Evolutionary conservation across 2,329 filamentous ascomycete species (phyloP).

Genomic region (Nothophoma quercina): DNA sequence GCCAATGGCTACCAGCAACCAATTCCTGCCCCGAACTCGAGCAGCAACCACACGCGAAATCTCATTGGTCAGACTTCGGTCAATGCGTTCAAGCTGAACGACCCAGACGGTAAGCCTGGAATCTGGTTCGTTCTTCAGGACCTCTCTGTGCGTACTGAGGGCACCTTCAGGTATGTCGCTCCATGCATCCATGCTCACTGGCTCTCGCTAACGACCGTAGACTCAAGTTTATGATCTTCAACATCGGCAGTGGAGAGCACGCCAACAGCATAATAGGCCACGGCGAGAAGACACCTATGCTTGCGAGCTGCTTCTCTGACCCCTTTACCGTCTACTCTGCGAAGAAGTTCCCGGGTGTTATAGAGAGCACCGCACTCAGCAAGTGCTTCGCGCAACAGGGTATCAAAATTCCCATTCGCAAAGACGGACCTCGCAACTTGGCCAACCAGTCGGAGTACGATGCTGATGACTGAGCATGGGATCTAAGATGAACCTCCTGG

Average conservation of each 20-base stretch:
- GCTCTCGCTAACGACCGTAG: constrained; percentile 45
- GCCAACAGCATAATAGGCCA: constrained; percentile 71
- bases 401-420: constrained; percentile 95
- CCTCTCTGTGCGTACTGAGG: constrained; percentile 91
- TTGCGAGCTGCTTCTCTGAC: constrained; percentile 86
- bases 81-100: constrained; percentile 83
- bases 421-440: constrained; percentile 70
- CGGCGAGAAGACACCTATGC: constrained; percentile 74
- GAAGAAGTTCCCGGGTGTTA: constrained; percentile 98
- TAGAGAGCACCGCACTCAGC: constrained; percentile 89
- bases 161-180: constrained; percentile 78
- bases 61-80: constrained; percentile 91
- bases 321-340: constrained; percentile 93
- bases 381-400: constrained; percentile 93
- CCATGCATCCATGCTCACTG: background rate
- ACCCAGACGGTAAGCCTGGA: constrained; percentile 80
- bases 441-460: constrained; percentile 56
- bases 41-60: constrained; percentile 83
- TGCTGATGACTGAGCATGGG: constrained; percentile 42
- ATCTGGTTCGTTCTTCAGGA: constrained; percentile 98
- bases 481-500: no score
- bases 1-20: constrained; percentile 21
- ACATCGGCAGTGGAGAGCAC: constrained; percentile 69
- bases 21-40: constrained; percentile 48
- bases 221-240: constrained; percentile 80